Evolutionary conservation across 495 filamentous ascomycete genomes (phyloP).

Genomic region (Trichoderma orchidacearum): DNA sequence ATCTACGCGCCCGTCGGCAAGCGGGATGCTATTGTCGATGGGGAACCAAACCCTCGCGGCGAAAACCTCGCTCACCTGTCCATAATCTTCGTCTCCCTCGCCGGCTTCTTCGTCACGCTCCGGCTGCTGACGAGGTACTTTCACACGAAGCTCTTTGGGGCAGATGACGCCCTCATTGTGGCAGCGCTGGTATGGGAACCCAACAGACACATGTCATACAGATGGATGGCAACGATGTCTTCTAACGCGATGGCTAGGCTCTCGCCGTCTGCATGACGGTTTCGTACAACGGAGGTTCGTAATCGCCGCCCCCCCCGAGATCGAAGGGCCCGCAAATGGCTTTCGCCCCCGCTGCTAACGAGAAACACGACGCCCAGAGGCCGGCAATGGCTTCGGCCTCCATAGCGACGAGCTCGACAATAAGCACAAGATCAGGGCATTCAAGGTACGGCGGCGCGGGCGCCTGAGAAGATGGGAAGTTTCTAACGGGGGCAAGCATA

Average conservation of each 20-base stretch:
- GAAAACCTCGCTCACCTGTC: neutral
- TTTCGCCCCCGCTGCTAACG: too few relatives aligned
- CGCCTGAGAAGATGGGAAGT: neutral
- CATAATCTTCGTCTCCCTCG: neutral
- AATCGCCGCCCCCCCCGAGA: too few relatives aligned
- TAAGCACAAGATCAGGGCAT: neutral
- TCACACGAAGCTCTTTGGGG: neutral
- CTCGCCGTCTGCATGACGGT: neutral
- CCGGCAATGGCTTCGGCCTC: neutral
- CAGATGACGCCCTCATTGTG: conserved; percentile 3
- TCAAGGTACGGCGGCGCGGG: neutral
- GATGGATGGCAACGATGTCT: neutral
- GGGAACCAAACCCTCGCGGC: neutral
- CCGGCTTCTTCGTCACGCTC: neutral
- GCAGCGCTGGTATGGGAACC: neutral
- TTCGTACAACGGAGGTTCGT: neutral
- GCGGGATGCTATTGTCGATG: neutral
- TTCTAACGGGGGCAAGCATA: neutral
- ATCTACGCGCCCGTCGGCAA: neutral
- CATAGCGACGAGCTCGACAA: neutral
- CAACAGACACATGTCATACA: too few relatives aligned
- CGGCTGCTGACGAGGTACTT: conserved; percentile 1
- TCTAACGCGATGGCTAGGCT: neutral
- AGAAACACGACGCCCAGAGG: neutral
- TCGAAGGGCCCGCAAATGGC: too few relatives aligned